Base-by-base conservation (phyloP, 2,329 filamentous ascomycete species). In the Fusarium zealandicum region DNA sequence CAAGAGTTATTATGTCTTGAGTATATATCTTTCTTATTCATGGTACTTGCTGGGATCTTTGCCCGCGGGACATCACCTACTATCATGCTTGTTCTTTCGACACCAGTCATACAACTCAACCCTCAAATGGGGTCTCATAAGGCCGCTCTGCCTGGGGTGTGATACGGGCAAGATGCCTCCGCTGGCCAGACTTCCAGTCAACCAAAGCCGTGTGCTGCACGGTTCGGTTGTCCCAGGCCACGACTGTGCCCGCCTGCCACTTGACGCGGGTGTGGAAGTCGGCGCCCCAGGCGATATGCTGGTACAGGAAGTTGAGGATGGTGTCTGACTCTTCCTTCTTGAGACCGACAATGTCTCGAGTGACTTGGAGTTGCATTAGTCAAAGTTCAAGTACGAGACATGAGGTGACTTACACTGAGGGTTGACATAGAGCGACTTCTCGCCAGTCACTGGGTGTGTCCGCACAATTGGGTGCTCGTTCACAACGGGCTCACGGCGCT, bases 281-380 rank as follows among this genome's bases (percentile, higher is more conserved):
- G 35, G 88, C 87, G 25, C 79, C 79, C 39, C 72, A 73, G 1
- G 76, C 75, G 13, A 82, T 75, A 57, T 82, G 80, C 66, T 79
- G 73, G 61, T 79, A 92, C 6, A 92, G 76, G 73, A 93, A 89
- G 68, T 90, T 86, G 49, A 92, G 80, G 9, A 92, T 77, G 40
- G 81, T 81, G 60, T 96, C 92, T 2, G 87, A 91, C 70, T 96
- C 92, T 69, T 96, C 92, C 70, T 92, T 90, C 76, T 96, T 96
- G 68, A 88, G 84, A 11, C 90, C 91, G 1, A 93, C 83, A 47
- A 96, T 93, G 25, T 87, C 81, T 43, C 90, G 86, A 5, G 90
- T 93, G 76, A 95, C 87, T 90, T 50, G 2, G n/a, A n/a, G n/a
- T 0, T 2, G 14, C 32, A 35, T 51, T 20, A 54, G 37, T 12